phyloP scores from a whole-genome alignment of 768 basidiomycete genomes.

The Lentinula edodes region DNA sequence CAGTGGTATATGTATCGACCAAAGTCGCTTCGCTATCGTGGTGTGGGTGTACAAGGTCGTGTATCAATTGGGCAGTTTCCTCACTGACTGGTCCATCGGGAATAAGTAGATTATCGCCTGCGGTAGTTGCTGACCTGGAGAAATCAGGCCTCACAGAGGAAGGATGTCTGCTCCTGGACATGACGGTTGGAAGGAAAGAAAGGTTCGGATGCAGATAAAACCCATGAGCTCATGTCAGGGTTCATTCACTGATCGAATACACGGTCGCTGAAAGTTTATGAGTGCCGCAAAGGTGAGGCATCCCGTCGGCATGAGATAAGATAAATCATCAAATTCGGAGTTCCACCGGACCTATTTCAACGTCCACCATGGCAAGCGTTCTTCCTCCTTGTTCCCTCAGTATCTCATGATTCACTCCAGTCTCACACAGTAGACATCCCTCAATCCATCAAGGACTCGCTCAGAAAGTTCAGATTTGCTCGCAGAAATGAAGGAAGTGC shows the following conservation, averaged over 20 bases:
- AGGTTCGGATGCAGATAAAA: neutral
- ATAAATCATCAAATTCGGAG: neutral
- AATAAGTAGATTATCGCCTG: slow-evolving; percentile 29
- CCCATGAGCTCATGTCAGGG: neutral
- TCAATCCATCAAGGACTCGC: slow-evolving; percentile 64
- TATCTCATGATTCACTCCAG: slow-evolving; percentile 24
- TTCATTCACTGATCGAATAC: neutral
- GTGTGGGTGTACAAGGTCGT: slow-evolving; percentile 39
- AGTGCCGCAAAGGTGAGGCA: neutral
- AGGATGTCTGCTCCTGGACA: neutral
- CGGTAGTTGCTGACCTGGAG: slow-evolving; percentile 10
- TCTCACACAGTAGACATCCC: slow-evolving; percentile 84
- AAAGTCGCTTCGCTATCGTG: slow-evolving; percentile 31
- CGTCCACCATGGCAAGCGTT: slow-evolving; percentile 8
- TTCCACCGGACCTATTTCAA: neutral
- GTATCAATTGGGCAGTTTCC: slow-evolving; percentile 39
- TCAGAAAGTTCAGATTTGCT: slow-evolving; percentile 76
- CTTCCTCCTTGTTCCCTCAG: neutral
- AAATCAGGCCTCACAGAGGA: slow-evolving; percentile 4
- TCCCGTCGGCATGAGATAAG: neutral
- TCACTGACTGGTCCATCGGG: slow-evolving; percentile 42
- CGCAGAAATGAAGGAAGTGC: slow-evolving; percentile 70
- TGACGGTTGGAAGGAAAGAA: neutral
- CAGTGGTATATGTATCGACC: slow-evolving; percentile 8
- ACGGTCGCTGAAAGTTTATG: neutral